Base-by-base conservation (phyloP, 805 yeast genomes). In the Candida xyloterini region DNA sequence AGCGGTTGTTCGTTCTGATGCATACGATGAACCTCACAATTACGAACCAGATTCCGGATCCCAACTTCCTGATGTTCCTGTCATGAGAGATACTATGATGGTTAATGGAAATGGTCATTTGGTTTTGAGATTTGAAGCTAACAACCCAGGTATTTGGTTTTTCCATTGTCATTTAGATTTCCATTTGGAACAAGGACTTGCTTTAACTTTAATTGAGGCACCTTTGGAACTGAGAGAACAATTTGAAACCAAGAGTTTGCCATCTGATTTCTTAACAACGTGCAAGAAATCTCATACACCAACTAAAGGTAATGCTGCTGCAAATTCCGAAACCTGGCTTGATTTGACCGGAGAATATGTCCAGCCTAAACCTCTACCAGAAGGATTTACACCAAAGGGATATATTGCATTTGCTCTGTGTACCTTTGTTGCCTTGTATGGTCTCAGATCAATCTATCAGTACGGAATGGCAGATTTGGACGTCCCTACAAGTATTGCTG, bases 111-210 rank as follows among this genome's bases (percentile, higher is more conserved):
- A 81, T 51, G 86, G 90, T 2, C 75, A 79, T 58, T 60, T 80
- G 35, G 89, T 81, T 13, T 56, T 79, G 23, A 69, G 96, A 50
- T 87, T 87, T 61, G 73, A 67, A 52, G 88, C 96, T 10, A 78
- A 84, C 54, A 89, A 90, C 55, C 96, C 96, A 3, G 97, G 97
- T 42, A 81, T 88, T 18, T 90, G 96, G 96, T 77, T 84, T 46
- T 84, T 89, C 79, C 97, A 89, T 60, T 89, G 97, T 63, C 95
- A 86, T 57, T 76, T 84, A 40, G 91, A 84, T 55, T 84, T 89
- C 83, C 95, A 84, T 63, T 73, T 84, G 59, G 82, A 79, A 51
- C 93, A 84, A 65, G 95, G 95, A 21, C 69, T 84, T 39, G 90
- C 90, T 7, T 68, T 83, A 36, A 76, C 78, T 1, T 73, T 84